Conservation (phyloP, 805 yeast genomes). For the Clavispora carvajalis region DNA sequence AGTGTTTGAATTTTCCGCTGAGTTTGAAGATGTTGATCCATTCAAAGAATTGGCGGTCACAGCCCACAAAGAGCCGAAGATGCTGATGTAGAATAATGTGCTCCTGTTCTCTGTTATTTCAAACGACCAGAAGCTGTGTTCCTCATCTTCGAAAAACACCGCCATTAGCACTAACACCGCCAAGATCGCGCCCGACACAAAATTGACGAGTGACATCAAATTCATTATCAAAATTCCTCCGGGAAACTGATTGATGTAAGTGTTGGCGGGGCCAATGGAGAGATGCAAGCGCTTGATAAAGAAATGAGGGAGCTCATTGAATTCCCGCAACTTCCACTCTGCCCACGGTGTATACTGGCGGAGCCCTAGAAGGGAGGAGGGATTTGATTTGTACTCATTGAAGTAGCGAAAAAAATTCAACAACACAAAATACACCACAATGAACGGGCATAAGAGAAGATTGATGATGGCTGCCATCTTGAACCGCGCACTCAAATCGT, state of each 20-base stretch:
- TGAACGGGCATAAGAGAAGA: slow-evolving; percentile 76
- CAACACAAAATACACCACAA: slow-evolving; percentile 75
- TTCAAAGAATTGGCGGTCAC: slow-evolving; percentile 62
- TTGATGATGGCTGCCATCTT: slow-evolving; percentile 84
- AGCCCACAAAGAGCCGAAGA: slow-evolving; percentile 87
- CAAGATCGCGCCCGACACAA: slow-evolving; percentile 82
- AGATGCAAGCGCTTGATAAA: slow-evolving; percentile 74
- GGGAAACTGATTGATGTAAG: slow-evolving; percentile 89
- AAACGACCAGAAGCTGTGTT: slow-evolving; percentile 70
- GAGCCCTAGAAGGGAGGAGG: slow-evolving; percentile 61
- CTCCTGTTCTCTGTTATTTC: slow-evolving; percentile 80
- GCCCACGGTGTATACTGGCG: slow-evolving; percentile 93
- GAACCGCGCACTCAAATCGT: slow-evolving; percentile 72
- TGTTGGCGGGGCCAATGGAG: slow-evolving; percentile 73
- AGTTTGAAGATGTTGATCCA: slow-evolving; percentile 14
- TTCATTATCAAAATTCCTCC: slow-evolving; percentile 50
- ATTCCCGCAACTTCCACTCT: slow-evolving; percentile 91
- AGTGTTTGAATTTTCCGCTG: slow-evolving; percentile 22
- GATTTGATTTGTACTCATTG: slow-evolving; percentile 86
- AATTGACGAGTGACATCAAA: slow-evolving; percentile 38
- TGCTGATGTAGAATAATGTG: slow-evolving; percentile 79
- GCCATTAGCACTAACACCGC: slow-evolving; percentile 69
- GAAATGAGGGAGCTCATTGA: slow-evolving; percentile 86
- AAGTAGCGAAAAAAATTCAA: slow-evolving; percentile 86
- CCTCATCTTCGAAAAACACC: slow-evolving; percentile 78